Evolutionary conservation across 129 eudicot genomes (phyloP).

Genomic region (Flaveria sonorensis): DNA sequence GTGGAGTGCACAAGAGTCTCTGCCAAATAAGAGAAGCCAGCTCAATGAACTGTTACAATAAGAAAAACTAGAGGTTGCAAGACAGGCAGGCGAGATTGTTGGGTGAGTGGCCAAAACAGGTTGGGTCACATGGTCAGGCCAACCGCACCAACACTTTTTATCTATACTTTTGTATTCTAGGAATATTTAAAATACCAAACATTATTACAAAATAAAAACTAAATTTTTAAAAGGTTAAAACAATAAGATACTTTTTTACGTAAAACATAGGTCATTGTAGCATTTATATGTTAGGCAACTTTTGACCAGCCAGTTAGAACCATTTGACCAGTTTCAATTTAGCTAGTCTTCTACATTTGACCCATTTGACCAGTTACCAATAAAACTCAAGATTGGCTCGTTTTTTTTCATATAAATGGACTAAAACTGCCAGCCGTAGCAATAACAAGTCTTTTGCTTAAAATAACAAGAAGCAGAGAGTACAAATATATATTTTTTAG

Average conservation of each 20-base stretch:
- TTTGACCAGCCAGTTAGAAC: neutral
- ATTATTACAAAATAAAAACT: neutral
- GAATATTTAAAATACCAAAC: neutral
- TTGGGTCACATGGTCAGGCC: neutral
- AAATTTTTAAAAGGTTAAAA: neutral
- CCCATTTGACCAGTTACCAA: neutral
- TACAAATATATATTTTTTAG: neutral
- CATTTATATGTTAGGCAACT: neutral
- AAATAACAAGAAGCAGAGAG: neutral
- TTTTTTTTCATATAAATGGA: neutral
- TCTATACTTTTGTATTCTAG: neutral
- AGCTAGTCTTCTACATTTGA: neutral
- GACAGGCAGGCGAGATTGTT: neutral
- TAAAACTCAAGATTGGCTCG: neutral
- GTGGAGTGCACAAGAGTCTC: conserved; percentile 99
- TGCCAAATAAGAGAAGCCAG: conserved; percentile 44
- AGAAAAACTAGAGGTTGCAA: neutral
- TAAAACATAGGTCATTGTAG: neutral
- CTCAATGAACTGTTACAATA: neutral
- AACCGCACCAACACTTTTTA: neutral
- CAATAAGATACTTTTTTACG: neutral
- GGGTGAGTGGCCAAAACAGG: neutral
- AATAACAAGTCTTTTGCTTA: neutral
- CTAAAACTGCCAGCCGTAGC: neutral
- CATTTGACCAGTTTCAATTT: neutral